phyloP scores from a whole-genome alignment of 2,329 filamentous ascomycete species.

The Fusarium sp. region DNA sequence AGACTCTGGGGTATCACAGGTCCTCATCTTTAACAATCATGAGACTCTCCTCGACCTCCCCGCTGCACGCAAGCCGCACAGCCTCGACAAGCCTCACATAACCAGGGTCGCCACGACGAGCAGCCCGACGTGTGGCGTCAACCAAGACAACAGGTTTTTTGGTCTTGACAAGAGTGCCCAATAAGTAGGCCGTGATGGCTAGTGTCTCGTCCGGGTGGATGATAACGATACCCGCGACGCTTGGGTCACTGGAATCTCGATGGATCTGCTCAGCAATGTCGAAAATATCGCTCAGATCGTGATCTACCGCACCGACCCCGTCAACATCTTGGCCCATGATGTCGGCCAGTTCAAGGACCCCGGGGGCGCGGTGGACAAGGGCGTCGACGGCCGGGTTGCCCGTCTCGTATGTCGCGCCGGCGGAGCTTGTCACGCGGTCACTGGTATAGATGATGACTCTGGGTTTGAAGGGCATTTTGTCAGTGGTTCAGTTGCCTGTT shows the following conservation, averaged over 20 bases:
- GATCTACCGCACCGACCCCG: too few species aligned
- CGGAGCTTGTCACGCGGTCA: slow-evolving; percentile 70
- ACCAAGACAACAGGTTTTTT: slow-evolving; percentile 72
- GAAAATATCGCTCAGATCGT: too few species aligned
- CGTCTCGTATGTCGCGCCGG: slow-evolving; percentile 60
- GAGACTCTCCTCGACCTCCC: slow-evolving; percentile 63
- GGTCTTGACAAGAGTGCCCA: slow-evolving; percentile 68
- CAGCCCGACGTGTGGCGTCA: slow-evolving; percentile 72
- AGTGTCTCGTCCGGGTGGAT: slow-evolving; percentile 76
- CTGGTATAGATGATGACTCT: slow-evolving; percentile 69
- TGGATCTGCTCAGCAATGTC: too few species aligned
- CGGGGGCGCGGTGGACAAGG: not conserved
- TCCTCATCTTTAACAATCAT: slow-evolving; percentile 74
- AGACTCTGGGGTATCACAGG: slow-evolving; percentile 69
- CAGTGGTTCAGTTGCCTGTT: not conserved
- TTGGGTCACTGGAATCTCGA: too few species aligned
- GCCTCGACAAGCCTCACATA: slow-evolving; percentile 73
- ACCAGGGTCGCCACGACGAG: slow-evolving; percentile 70
- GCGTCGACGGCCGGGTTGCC: not conserved
- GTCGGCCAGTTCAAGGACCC: too few species aligned
- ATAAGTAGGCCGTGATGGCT: slow-evolving; percentile 74
- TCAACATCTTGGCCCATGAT: too few species aligned
- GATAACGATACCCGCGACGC: slow-evolving; percentile 65
- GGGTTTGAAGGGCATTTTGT: slow-evolving; percentile 46
- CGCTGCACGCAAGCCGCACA: slow-evolving; percentile 66